Conservation (phyloP, 2,329 filamentous ascomycete genomes). For the Nothopassalora personata region DNA sequence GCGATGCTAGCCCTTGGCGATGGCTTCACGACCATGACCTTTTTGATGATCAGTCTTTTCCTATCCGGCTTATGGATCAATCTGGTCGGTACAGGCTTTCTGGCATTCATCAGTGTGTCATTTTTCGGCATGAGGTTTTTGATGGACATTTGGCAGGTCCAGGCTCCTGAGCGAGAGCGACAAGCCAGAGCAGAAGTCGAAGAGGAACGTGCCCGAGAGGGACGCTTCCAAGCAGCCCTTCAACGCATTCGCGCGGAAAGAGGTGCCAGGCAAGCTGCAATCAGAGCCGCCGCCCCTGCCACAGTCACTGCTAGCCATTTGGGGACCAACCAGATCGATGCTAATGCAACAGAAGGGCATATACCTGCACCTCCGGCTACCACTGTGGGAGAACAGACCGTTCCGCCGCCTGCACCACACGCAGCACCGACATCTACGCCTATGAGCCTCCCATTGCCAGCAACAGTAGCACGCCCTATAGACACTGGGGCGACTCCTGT, state of each 20-base stretch:
- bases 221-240: conserved; percentile 19
- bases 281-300: neutral
- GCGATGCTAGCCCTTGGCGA: conserved; percentile 58
- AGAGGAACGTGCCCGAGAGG: conserved; percentile 23
- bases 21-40: conserved; percentile 51
- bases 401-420: neutral
- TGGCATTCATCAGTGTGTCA: conserved; percentile 56
- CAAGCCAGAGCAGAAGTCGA: conserved; percentile 42
- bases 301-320: neutral
- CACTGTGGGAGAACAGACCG: neutral
- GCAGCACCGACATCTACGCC: neutral
- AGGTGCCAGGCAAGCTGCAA: conserved; percentile 9
- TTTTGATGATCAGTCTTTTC: conserved; percentile 52
- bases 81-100: conserved; percentile 52
- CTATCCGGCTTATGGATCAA: conserved; percentile 51
- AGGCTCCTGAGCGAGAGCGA: conserved; percentile 47
- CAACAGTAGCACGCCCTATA: conserved; percentile 27
- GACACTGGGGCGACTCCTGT: conserved; percentile 48
- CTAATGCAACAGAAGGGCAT: neutral
- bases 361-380: neutral
- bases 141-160: conserved; percentile 62
- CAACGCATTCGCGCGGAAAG: conserved; percentile 22
- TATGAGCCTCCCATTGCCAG: conserved; percentile 7
- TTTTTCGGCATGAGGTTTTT: conserved; percentile 61
- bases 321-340: neutral